Percentiles rank a stretch among this genome's conserved stretches.
Conservation (phyloP, 164 flowering plant species). For the Tinospora cordifolia region DNA sequence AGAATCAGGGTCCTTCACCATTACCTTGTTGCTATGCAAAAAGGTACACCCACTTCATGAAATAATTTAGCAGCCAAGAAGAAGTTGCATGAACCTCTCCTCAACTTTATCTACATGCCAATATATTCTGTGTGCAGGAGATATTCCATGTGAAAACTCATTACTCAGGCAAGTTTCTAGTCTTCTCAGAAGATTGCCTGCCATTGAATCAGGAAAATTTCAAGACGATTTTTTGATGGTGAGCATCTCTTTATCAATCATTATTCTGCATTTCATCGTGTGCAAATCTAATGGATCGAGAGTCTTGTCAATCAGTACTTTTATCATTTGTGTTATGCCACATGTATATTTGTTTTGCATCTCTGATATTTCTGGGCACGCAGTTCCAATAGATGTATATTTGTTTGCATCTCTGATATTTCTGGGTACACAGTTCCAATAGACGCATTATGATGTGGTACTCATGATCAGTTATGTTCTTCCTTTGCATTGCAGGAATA, state of each 20-base stretch:
- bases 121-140: conserved; percentile 39
- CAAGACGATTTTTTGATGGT: conserved; percentile 98
- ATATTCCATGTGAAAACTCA: conserved; percentile 75
- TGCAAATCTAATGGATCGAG: background rate
- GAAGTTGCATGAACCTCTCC: background rate
- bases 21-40: conserved; percentile 84
- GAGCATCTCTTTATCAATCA: conserved; percentile 15
- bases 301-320: background rate
- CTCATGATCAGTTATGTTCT: background rate
- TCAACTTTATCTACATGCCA: no score
- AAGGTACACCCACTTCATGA: conserved; percentile 36
- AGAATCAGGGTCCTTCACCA: conserved; percentile 78
- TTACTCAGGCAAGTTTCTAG: conserved; percentile 88
- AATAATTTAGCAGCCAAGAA: background rate
- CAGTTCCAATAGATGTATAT: background rate
- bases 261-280: background rate
- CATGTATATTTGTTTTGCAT: background rate
- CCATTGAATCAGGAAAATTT: conserved; percentile 80
- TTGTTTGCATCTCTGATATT: background rate
- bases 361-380: background rate
- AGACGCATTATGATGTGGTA: background rate
- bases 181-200: conserved; percentile 82
- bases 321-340: background rate
- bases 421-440: background rate
- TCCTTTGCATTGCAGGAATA: conserved; percentile 53